Conservation (phyloP, 2,329 filamentous ascomycete genomes). For the Plenodomus tracheiphilus region DNA sequence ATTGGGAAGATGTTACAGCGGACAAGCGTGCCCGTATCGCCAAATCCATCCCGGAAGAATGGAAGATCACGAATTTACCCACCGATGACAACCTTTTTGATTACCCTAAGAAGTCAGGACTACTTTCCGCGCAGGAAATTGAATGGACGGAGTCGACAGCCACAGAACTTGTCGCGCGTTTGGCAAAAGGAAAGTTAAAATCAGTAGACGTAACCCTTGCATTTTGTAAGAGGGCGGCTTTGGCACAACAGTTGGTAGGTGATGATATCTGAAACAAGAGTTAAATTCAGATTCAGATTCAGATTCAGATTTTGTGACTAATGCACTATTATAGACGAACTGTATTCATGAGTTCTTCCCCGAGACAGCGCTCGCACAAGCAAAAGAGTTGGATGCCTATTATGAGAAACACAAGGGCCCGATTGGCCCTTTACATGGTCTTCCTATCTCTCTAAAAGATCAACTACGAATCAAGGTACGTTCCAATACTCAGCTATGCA, state of each 20-base stretch:
- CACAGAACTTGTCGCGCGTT: constrained; percentile 18
- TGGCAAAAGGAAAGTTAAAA: constrained; percentile 18
- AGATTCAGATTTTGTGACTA: neutral
- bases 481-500: neutral
- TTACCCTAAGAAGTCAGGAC: constrained; percentile 18
- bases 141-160: constrained; percentile 30
- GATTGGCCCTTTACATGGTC: constrained; percentile 47
- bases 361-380: constrained; percentile 43
- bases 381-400: constrained; percentile 44
- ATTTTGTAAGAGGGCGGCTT: constrained; percentile 54
- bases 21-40: constrained; percentile 20
- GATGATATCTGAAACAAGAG: constrained; percentile 12
- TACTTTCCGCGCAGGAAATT: constrained; percentile 28
- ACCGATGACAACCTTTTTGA: constrained; percentile 15
- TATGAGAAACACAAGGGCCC: constrained; percentile 28
- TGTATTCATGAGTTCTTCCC: constrained; percentile 50
- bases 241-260: constrained; percentile 60
- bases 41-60: constrained; percentile 28
- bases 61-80: constrained; percentile 13
- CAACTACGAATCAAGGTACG: constrained; percentile 46
- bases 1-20: constrained; percentile 24
- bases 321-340: constrained; percentile 4
- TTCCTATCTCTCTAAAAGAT: constrained; percentile 50
- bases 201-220: constrained; percentile 51
- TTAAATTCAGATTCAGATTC: no score